These are phyloP conservation scores for Bruguiera sexangula DNA, from an alignment of 345 rosid species.

Conservation along the genomic window DNA sequence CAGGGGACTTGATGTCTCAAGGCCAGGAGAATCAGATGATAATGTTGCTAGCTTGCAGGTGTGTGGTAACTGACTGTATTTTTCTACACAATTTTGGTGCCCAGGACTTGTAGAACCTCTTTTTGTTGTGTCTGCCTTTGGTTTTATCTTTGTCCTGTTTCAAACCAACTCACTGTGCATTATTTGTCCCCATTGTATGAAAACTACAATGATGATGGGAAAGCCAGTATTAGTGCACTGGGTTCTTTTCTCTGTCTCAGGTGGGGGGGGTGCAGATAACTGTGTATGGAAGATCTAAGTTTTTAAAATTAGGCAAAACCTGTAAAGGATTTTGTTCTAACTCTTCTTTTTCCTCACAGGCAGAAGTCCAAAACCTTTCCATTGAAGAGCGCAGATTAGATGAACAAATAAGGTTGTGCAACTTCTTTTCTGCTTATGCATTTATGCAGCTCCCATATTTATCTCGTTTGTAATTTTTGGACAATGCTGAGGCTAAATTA, in stretches of 20 bases:
- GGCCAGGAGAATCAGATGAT: slow-evolving; percentile 74
- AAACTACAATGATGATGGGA: no score
- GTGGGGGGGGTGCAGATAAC: no score
- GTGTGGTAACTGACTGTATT: slow-evolving; percentile 11
- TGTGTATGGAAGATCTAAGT: not conserved
- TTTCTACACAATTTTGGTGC: not conserved
- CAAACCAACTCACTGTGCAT: no score
- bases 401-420: slow-evolving; percentile 55
- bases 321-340: slow-evolving; percentile 2
- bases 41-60: slow-evolving; percentile 82
- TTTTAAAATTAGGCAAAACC: not conserved
- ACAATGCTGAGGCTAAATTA: slow-evolving; percentile 32
- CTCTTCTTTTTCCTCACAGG: slow-evolving; percentile 37
- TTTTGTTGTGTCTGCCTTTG: not conserved
- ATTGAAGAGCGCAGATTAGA: slow-evolving; percentile 62
- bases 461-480: slow-evolving; percentile 9
- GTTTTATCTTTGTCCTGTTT: not conserved
- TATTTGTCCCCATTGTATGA: no score
- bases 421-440: slow-evolving; percentile 13
- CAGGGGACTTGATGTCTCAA: slow-evolving; percentile 89
- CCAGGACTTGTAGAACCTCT: slow-evolving; percentile 3
- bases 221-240: no score
- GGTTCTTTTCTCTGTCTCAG: no score
- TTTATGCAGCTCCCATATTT: not conserved
- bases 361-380: slow-evolving; percentile 71